phyloP scores from a whole-genome alignment of 2,329 filamentous ascomycete genomes.

The Thermothelomyces thermophilus region DNA sequence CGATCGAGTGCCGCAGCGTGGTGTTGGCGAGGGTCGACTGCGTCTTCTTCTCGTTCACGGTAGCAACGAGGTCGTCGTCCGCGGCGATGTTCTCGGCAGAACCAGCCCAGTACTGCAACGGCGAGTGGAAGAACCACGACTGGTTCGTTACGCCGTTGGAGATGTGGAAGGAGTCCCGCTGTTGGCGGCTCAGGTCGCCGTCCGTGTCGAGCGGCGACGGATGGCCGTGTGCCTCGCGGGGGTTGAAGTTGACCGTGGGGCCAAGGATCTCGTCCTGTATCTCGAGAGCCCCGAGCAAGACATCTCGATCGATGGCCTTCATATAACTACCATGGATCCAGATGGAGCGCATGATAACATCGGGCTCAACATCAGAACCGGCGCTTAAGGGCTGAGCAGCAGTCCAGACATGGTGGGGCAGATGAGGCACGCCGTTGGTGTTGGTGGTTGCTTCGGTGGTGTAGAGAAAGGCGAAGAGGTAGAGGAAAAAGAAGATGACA shows the following conservation, averaged over 20 bases:
- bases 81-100: slow-evolving; percentile 49
- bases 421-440: slow-evolving; percentile 61
- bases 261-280: slow-evolving; percentile 66
- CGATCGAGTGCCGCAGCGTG: slow-evolving; percentile 68
- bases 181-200: slow-evolving; percentile 35
- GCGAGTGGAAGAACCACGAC: slow-evolving; percentile 77
- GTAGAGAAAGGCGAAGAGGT: slow-evolving; percentile 69
- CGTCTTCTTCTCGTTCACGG: slow-evolving; percentile 59
- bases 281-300: slow-evolving; percentile 60
- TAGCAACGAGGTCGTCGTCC: slow-evolving; percentile 59
- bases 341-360: slow-evolving; percentile 75
- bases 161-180: slow-evolving; percentile 52
- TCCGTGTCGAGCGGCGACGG: slow-evolving; percentile 25
- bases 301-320: slow-evolving; percentile 60
- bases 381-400: slow-evolving; percentile 59
- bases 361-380: slow-evolving; percentile 44
- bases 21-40: slow-evolving; percentile 64
- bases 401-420: slow-evolving; percentile 78
- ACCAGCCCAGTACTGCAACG: slow-evolving; percentile 73
- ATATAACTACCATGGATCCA: slow-evolving; percentile 81
- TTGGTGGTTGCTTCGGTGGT: slow-evolving; percentile 65
- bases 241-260: slow-evolving; percentile 49
- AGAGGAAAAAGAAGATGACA: slow-evolving; percentile 62
- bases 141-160: slow-evolving; percentile 54
- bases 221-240: slow-evolving; percentile 33